Conservation (phyloP, 768 basidiomycete species). For the Rhodotorula kratochvilovae region DNA sequence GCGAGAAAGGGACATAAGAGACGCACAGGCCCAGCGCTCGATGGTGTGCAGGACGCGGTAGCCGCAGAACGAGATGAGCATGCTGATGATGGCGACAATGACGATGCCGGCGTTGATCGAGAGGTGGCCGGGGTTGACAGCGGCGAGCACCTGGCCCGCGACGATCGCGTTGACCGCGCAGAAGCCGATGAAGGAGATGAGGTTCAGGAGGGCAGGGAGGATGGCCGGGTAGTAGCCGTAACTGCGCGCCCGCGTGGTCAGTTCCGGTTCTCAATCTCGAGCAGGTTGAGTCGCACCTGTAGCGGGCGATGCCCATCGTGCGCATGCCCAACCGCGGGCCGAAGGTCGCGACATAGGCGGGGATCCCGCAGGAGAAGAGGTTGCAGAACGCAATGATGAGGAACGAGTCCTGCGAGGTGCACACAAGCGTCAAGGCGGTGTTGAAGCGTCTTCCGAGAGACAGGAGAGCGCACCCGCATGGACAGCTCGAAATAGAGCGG, state of each 20-base stretch:
- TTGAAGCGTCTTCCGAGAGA: too few relatives aligned
- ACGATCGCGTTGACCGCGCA: conserved; percentile 64
- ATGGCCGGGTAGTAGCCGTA: conserved; percentile 49
- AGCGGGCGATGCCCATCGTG: conserved; percentile 72
- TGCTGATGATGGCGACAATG: conserved; percentile 64
- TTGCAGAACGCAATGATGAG: conserved; percentile 67
- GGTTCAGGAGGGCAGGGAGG: conserved; percentile 53
- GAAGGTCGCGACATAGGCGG: conserved; percentile 65
- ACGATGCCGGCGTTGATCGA: conserved; percentile 71
- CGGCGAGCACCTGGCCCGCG: conserved; percentile 63
- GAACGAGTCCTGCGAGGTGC: conserved; percentile 52
- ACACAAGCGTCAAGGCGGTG: too few relatives aligned
- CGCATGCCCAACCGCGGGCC: conserved; percentile 74
- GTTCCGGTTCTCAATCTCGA: too few relatives aligned
- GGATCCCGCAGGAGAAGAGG: conserved; percentile 57
- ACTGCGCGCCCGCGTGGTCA: background rate
- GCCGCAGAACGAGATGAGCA: conserved; percentile 52
- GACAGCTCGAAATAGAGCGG: conserved; percentile 61
- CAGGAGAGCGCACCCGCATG: conserved; percentile 47
- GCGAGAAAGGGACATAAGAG: background rate
- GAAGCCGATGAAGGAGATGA: conserved; percentile 53
- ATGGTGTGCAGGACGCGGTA: conserved; percentile 48
- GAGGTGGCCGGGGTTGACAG: conserved; percentile 55
- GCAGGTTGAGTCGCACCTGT: conserved; percentile 51
- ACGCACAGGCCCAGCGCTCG: conserved; percentile 59